Base-by-base conservation (phyloP, 2,329 filamentous ascomycete species). In the Huntiella abstrusa region DNA sequence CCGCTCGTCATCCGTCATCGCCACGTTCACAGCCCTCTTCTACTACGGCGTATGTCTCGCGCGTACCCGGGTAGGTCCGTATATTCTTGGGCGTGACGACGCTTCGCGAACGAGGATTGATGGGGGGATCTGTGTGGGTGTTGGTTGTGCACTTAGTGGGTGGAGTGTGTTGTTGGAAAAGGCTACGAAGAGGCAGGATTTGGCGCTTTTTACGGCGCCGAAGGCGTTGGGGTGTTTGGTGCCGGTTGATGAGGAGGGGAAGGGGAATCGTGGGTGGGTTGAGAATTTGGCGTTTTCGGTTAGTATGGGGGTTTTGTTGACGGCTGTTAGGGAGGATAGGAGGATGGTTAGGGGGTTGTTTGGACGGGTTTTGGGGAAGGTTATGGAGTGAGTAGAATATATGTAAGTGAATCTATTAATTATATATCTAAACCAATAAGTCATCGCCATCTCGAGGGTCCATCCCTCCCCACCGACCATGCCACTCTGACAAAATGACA, bases 21-120 rank as follows among this genome's bases (percentile, higher is more conserved):
- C 77, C 3, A 64, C 75, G 0, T 92, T 88, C 59, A 80, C 92
- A 52, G 67, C 75, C 1, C 63, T 86, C 8, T 91, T 88, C 59
- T 92, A 87, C 64, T 92, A 92, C 58, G 77, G 80, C 22, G 80
- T 92, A 3, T 93, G 85, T 57, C 72, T 92, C 0, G 68, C 75
- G 4, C 73, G 85, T 39, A 86, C 78, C 1, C 70, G 82, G 8
- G 51, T 91, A 5, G 84, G 84, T 0, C 85, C 85, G 0, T 71
- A 58, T 33, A 16, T 88, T 10, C 63, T 87, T 17, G 71, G 74
- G n/a, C 33, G 34, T 12, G 64, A 57, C 13, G 68, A 73, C 50
- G 59, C 59, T 0, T 53, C 58, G 1, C 43, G 49, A 28, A 70
- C 75, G 55, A 58, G 55, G 43, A 71, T 79, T 49, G 75, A 80